A percentile compares a stretch with the other conserved stretches of the same genome.
Conservation (phyloP, 768 basidiomycete species). For the Amanita phalloides region DNA sequence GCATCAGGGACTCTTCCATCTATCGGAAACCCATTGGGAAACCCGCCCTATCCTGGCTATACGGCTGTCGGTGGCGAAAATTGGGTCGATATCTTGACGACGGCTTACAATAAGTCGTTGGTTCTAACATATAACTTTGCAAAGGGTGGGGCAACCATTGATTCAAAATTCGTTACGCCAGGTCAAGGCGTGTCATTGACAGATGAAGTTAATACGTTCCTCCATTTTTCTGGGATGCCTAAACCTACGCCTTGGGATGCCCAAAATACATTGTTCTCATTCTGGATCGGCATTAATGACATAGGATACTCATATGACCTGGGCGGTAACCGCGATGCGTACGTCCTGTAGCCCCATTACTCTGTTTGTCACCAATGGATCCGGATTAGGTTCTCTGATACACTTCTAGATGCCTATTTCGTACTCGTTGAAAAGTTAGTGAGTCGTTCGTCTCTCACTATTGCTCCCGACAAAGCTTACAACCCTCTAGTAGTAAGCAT, state of each 20-base stretch:
- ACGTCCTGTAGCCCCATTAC: slow-evolving; percentile 11
- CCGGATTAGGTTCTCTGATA: slow-evolving; percentile 32
- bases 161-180: slow-evolving; percentile 44
- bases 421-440: slow-evolving; percentile 38
- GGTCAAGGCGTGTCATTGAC: slow-evolving; percentile 40
- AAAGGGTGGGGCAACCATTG: slow-evolving; percentile 56
- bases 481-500: slow-evolving; percentile 19
- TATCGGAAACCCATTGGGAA: slow-evolving; percentile 38
- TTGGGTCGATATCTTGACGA: slow-evolving; percentile 48
- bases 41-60: slow-evolving; percentile 42
- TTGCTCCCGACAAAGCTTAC: slow-evolving; percentile 7
- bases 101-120: slow-evolving; percentile 39
- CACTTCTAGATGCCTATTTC: slow-evolving; percentile 38
- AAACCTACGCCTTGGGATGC: slow-evolving; percentile 44
- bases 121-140: slow-evolving; percentile 58
- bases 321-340: slow-evolving; percentile 39
- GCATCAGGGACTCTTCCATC: slow-evolving; percentile 28
- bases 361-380: background rate
- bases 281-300: slow-evolving; percentile 72
- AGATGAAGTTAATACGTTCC: slow-evolving; percentile 54
- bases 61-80: slow-evolving; percentile 46
- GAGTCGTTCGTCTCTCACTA: slow-evolving; percentile 9
- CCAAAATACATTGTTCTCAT: slow-evolving; percentile 45
- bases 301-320: slow-evolving; percentile 43
- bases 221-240: slow-evolving; percentile 37